Evolutionary conservation across 169 alveolate genomes (phyloP).

Genomic region (Plasmodium falciparum): DNA sequence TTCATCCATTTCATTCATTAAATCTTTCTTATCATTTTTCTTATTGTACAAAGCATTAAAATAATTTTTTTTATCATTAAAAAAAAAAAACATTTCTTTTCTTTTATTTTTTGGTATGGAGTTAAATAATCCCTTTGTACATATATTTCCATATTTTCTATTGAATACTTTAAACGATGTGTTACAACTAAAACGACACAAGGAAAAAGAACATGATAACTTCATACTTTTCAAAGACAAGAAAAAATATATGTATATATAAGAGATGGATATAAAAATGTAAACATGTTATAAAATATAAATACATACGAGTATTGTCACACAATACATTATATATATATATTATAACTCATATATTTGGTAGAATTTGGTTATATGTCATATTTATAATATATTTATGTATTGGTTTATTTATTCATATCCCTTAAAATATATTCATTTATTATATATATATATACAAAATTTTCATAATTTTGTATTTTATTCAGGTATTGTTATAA

Average conservation of each 20-base stretch:
- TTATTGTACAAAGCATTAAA: conserved; percentile 46
- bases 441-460: no score
- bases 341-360: no score
- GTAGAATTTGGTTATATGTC: no score
- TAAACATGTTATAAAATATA: no score
- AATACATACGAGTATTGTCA: no score
- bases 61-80: conserved; percentile 22
- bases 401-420: no score
- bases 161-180: not conserved
- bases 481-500: no score
- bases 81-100: not conserved
- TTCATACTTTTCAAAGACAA: conserved; percentile 3
- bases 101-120: not conserved
- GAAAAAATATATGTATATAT: not conserved
- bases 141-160: conserved; percentile 1
- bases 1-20: conserved; percentile 39
- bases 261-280: no score
- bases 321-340: no score
- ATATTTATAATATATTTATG: no score
- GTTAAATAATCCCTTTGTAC: not conserved
- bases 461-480: no score
- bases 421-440: no score
- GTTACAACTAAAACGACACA: not conserved
- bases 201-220: not conserved
- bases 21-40: conserved; percentile 19